Percentiles rank a stretch among this genome's conserved stretches.
Evolutionary conservation across 208 protist genomes (phyloP).

Genomic region (Sergeia podlipaevii): DNA sequence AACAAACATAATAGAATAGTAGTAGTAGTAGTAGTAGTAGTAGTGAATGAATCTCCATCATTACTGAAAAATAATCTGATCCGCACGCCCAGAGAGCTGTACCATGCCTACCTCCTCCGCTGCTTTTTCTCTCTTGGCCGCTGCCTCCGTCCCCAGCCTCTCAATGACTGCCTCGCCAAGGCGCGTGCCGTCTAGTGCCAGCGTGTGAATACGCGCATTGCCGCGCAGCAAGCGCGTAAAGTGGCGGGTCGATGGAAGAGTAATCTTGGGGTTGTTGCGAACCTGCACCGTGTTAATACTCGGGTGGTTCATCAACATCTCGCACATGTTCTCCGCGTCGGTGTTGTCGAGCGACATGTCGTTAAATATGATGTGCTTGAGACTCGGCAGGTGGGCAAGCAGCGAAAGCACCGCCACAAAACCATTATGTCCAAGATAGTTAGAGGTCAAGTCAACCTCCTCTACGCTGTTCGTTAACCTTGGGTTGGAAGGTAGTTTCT

Average conservation of each 20-base stretch:
- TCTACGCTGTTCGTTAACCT: slow-evolving; percentile 62
- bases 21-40: no score
- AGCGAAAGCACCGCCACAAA: slow-evolving; percentile 82
- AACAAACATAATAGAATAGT: neutral
- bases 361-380: slow-evolving; percentile 73
- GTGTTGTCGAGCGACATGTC: slow-evolving; percentile 86
- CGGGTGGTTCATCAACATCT: slow-evolving; percentile 39
- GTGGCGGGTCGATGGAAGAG: slow-evolving; percentile 65
- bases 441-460: slow-evolving; percentile 85
- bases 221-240: slow-evolving; percentile 64
- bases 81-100: no score
- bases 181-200: slow-evolving; percentile 64
- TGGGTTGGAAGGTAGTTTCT: slow-evolving; percentile 75
- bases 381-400: slow-evolving; percentile 61
- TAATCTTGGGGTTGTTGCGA: slow-evolving; percentile 80
- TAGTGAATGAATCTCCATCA: no score
- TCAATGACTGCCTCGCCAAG: slow-evolving; percentile 54
- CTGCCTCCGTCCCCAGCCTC: slow-evolving; percentile 46
- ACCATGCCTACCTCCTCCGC: neutral
- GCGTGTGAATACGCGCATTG: slow-evolving; percentile 48
- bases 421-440: slow-evolving; percentile 86
- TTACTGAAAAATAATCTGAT: no score
- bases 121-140: slow-evolving; percentile 9
- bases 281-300: slow-evolving; percentile 55
- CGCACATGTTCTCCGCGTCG: slow-evolving; percentile 75